Evolutionary conservation across 2,329 filamentous ascomycete genomes (phyloP).

Genomic region (Pseudodiploospora longispora): DNA sequence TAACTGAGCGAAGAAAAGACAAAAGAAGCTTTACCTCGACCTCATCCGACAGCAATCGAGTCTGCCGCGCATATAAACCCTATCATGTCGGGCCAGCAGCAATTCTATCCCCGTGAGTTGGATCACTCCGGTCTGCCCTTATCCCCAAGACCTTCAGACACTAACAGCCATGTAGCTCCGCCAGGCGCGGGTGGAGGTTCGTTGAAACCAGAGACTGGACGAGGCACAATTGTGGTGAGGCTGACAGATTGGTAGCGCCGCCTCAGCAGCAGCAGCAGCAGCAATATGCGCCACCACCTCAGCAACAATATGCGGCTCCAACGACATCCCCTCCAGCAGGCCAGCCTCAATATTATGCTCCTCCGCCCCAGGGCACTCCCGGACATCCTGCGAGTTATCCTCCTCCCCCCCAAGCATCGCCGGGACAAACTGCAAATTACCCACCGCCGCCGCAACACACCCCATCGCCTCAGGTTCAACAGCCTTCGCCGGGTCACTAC

Average conservation of each 20-base stretch:
- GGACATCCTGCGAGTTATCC: conserved; percentile 17
- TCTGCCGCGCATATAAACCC: not conserved
- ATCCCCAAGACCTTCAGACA: conserved; percentile 4
- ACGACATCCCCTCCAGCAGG: conserved; percentile 40
- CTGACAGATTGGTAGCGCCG: conserved; percentile 1
- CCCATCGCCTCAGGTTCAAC: conserved; percentile 22
- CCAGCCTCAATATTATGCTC: conserved; percentile 37
- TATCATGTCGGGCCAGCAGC: conserved; percentile 31
- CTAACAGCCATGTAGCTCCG: conserved; percentile 26
- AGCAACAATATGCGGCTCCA: conserved; percentile 37
- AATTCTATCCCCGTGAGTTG: conserved; percentile 42
- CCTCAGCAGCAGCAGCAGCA: conserved; percentile 21
- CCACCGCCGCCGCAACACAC: conserved; percentile 23
- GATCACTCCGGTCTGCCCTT: not conserved
- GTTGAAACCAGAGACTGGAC: conserved; percentile 5
- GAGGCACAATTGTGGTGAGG: not conserved
- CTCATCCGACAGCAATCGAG: no score
- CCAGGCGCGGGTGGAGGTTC: conserved; percentile 28
- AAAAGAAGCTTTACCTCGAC: no score
- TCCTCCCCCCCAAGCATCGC: conserved; percentile 15
- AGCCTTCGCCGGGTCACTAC: conserved; percentile 17
- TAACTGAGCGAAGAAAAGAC: no score
- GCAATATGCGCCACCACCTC: conserved; percentile 13
- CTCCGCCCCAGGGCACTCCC: conserved; percentile 15
- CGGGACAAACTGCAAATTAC: conserved; percentile 16